phyloP scores from a whole-genome alignment of 176 grass and related monocot genomes.

The Oryza meyeriana region DNA sequence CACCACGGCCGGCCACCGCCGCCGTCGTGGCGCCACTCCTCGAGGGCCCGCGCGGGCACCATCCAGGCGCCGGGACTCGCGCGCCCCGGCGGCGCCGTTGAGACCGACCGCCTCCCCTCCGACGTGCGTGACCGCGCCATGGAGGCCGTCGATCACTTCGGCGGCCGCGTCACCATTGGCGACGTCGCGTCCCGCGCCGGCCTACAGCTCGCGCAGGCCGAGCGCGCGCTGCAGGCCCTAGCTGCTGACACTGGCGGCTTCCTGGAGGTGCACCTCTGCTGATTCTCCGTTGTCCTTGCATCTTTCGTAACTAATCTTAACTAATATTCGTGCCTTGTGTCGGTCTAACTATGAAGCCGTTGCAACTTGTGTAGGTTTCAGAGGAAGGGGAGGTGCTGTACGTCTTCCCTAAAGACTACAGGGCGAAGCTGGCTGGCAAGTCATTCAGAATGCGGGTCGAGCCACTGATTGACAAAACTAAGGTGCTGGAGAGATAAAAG shows the following conservation, averaged over 20 bases:
- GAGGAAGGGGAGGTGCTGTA: slow-evolving; percentile 95
- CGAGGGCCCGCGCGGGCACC: slow-evolving; percentile 40
- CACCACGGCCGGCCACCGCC: slow-evolving; percentile 11
- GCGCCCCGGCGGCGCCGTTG: slow-evolving; percentile 64
- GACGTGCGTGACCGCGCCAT: slow-evolving; percentile 79
- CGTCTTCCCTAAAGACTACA: slow-evolving; percentile 84
- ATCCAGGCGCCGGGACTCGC: slow-evolving; percentile 46
- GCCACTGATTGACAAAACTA: slow-evolving; percentile 72
- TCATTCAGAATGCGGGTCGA: slow-evolving; percentile 87
- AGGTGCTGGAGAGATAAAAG: slow-evolving; percentile 44
- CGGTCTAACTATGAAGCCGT: background rate
- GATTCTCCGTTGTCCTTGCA: background rate
- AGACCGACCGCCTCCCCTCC: slow-evolving; percentile 89
- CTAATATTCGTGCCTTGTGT: background rate
- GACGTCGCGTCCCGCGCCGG: slow-evolving; percentile 78
- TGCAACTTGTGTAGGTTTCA: slow-evolving; percentile 63
- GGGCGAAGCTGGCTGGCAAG: slow-evolving; percentile 72
- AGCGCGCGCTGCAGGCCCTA: slow-evolving; percentile 89
- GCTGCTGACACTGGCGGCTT: slow-evolving; percentile 94
- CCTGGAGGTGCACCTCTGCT: slow-evolving; percentile 72
- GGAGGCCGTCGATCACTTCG: slow-evolving; percentile 74
- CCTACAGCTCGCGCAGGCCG: slow-evolving; percentile 65
- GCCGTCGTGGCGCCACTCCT: background rate
- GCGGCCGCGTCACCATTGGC: slow-evolving; percentile 81
- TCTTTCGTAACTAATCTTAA: background rate